These are phyloP conservation scores for Telfairia occidentalis DNA, from an alignment of 331 rosid genomes.

Conservation along the genomic window DNA sequence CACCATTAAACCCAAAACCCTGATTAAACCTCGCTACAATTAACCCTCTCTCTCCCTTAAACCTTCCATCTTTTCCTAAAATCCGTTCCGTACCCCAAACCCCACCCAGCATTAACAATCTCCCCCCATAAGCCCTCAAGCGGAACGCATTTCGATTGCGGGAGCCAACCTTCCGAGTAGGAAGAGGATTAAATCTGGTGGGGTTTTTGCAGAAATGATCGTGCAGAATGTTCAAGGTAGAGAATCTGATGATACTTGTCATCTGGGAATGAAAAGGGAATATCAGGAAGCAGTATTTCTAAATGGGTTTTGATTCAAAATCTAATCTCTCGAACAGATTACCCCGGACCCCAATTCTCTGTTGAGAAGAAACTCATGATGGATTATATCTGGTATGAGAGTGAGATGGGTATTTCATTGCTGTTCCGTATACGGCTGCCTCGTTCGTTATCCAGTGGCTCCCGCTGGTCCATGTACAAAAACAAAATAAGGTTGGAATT, in stretches of 20 bases:
- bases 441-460: neutral
- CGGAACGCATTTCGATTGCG: conserved; percentile 23
- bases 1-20: conserved; percentile 69
- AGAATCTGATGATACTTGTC: conserved; percentile 33
- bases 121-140: conserved; percentile 25
- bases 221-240: conserved; percentile 28
- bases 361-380: neutral
- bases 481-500: neutral
- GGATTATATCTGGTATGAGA: neutral
- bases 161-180: conserved; percentile 26
- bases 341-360: neutral
- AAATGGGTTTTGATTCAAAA: neutral
- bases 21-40: conserved; percentile 56
- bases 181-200: conserved; percentile 21
- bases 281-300: neutral
- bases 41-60: conserved; percentile 33
- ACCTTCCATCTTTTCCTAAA: conserved; percentile 26
- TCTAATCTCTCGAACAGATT: neutral
- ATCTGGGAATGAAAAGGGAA: conserved; percentile 27
- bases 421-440: conserved; percentile 7
- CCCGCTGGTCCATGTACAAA: neutral
- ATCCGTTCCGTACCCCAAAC: conserved; percentile 20
- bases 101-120: conserved; percentile 19
- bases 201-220: conserved; percentile 27
- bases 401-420: neutral